Conservation (phyloP, 2,329 filamentous ascomycete genomes). For the Aspergillus versicolor region DNA sequence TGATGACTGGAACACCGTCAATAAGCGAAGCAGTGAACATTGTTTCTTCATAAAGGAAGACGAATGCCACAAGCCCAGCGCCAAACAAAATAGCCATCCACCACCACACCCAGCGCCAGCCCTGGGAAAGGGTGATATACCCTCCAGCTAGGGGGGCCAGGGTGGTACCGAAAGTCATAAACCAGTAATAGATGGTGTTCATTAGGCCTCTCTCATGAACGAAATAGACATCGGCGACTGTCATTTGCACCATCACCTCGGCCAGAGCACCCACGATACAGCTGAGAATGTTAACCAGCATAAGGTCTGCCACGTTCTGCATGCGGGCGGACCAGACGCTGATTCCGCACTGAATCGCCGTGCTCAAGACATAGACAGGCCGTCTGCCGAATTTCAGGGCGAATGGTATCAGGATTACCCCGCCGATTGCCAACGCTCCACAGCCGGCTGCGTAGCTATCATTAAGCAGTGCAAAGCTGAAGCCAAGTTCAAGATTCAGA, state of each 20-base stretch:
- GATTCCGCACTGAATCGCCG: conserved; percentile 35
- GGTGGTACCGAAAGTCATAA: conserved; percentile 29
- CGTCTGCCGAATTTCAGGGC: conserved; percentile 49
- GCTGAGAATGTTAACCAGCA: conserved; percentile 45
- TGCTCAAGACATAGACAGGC: conserved; percentile 47
- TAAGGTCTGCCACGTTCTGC: conserved; percentile 43
- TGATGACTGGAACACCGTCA: too few species aligned
- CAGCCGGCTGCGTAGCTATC: conserved; percentile 47
- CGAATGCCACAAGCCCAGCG: conserved; percentile 37
- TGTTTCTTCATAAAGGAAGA: conserved; percentile 49
- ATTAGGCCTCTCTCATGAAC: conserved; percentile 48
- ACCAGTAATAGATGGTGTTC: conserved; percentile 49
- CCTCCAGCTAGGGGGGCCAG: conserved; percentile 38
- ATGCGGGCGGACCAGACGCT: conserved; percentile 48
- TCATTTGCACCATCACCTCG: conserved; percentile 50
- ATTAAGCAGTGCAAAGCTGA: conserved; percentile 44
- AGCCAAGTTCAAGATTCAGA: conserved; percentile 44
- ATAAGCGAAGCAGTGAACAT: conserved; percentile 14
- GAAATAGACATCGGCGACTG: conserved; percentile 51
- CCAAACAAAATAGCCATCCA: conserved; percentile 45
- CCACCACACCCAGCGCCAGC: conserved; percentile 55
- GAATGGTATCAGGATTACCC: conserved; percentile 47
- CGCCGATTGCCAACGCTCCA: conserved; percentile 43
- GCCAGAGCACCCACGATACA: conserved; percentile 43
- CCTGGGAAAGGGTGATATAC: conserved; percentile 39